Evolutionary conservation across 176 grass and related monocot species (phyloP).

Genomic region (Cymbopogon citratus): DNA sequence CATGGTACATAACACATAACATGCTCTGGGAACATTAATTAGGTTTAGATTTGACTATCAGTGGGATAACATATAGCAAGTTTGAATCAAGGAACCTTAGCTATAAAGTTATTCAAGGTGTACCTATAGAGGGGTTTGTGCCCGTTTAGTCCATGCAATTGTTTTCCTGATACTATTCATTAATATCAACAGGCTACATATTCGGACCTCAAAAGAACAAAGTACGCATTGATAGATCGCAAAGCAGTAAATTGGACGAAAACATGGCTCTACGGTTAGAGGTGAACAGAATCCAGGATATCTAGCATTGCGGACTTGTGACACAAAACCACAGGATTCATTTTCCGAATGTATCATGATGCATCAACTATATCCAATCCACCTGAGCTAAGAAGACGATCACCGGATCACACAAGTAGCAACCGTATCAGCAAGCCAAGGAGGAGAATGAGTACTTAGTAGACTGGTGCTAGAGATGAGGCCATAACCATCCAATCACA

Average conservation of each 20-base stretch:
- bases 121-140: not conserved
- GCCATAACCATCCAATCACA: not conserved
- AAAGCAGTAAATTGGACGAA: not conserved
- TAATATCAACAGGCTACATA: not conserved
- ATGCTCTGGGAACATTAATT: not conserved
- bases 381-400: not conserved
- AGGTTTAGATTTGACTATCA: not conserved
- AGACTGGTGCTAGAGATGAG: not conserved
- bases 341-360: not conserved
- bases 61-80: not conserved
- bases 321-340: not conserved
- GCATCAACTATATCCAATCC: not conserved
- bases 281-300: not conserved
- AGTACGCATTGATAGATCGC: constrained; percentile 10
- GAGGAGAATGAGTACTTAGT: not conserved
- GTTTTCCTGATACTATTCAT: not conserved
- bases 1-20: not conserved
- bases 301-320: not conserved
- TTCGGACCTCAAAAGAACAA: not conserved
- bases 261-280: not conserved
- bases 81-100: not conserved
- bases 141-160: not conserved
- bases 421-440: not conserved
- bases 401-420: not conserved
- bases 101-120: constrained; percentile 3